Evolutionary conservation across 768 basidiomycete genomes (phyloP), one percentile per base, ranked within the genome.

Genomic region (Phanerochaete sordida): DNA sequence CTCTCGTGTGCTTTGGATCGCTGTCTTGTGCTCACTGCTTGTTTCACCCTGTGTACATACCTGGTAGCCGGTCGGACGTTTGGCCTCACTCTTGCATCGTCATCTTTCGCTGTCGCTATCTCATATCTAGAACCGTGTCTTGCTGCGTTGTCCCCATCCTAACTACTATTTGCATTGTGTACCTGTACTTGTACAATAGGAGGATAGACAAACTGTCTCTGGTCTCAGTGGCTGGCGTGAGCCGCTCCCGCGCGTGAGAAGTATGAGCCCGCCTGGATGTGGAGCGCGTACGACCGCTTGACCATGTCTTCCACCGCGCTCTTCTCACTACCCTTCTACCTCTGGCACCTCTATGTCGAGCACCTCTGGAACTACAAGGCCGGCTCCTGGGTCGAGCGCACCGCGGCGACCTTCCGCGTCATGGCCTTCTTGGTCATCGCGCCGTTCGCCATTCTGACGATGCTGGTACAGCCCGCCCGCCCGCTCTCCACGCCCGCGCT

Each of bases 361-460:
- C 77, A 86, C 66, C 76, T 92, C 24, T 87, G 84, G 82, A 73
- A 81, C 65, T 90, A 89, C 66, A 69, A 81, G 48, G 76, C 82
- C 2, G 75, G 78, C 43, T 91, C 91, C 3, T 87, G 83, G 84
- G 85, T 92, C 50, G 81, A 79, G 43, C 81, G 79, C 61, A 76
- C 81, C 35, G 88, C 90, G 19, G 85, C 81, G 43, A 75, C 76
- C 6, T 87, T 81, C 65, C 86, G 89, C 57, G 70, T 90, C 49
- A 77, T 91, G 61, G 86, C 90, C 24, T 72, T 79, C 59, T 23
- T 88, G 35, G 65, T 76, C 58, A 67, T 80, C 59, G 56, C 76
- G 19, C 81, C 81, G 3, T 74, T 90, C 54, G 67, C 87, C 57
- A 73, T 86, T 53, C 74, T 92, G 45, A 87, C 86, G 3, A 76